These are phyloP conservation scores for Mycena rebaudengoi DNA, from an alignment of 768 basidiomycete species.

Conservation along the genomic window DNA sequence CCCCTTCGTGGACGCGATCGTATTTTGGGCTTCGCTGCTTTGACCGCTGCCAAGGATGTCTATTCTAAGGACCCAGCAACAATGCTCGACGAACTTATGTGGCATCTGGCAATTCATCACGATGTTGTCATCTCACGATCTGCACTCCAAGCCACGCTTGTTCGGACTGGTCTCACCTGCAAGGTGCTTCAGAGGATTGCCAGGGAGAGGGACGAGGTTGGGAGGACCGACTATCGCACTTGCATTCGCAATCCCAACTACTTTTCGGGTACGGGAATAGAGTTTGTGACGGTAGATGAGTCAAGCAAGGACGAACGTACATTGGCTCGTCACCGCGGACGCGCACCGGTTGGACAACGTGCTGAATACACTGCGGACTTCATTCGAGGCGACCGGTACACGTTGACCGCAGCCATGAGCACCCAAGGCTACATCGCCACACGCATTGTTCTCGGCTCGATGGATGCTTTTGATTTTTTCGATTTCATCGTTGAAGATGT, in stretches of 20 bases:
- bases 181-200: constrained; percentile 30
- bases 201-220: constrained; percentile 18
- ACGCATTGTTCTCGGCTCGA: neutral
- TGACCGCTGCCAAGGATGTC: constrained; percentile 17
- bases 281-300: constrained; percentile 20
- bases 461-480: neutral
- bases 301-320: constrained; percentile 21
- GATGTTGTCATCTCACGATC: constrained; percentile 22
- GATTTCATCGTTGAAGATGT: constrained; percentile 1
- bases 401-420: neutral
- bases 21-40: constrained; percentile 15
- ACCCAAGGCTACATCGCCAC: neutral
- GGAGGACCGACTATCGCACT: neutral
- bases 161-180: constrained; percentile 23
- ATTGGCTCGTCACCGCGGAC: neutral
- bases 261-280: constrained; percentile 15
- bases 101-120: constrained; percentile 23
- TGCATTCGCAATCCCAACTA: neutral
- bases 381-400: constrained; percentile 3
- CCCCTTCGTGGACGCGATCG: constrained; percentile 26
- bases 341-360: neutral
- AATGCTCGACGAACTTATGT: constrained; percentile 22
- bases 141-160: constrained; percentile 22
- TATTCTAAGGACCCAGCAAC: constrained; percentile 8
- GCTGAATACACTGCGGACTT: neutral